Conservation (phyloP, 2,329 filamentous ascomycete genomes). For the Lecanicillium sp. region DNA sequence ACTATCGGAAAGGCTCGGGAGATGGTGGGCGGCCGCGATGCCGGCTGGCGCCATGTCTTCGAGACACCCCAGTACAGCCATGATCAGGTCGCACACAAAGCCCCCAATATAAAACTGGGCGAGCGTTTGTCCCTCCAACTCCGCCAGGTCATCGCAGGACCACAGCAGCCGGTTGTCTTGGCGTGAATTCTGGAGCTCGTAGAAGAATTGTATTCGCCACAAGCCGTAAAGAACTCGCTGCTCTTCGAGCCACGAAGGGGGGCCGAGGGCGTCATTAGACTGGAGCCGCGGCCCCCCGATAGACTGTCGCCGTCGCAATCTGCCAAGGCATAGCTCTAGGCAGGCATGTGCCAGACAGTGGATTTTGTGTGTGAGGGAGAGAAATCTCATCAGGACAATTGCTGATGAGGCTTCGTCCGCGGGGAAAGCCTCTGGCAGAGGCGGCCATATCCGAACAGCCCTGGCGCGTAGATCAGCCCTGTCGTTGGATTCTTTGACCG, state of each 20-base stretch:
- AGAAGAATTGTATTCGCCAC: background rate
- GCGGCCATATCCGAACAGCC: background rate
- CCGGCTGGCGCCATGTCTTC: background rate
- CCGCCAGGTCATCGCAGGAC: background rate
- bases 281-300: background rate
- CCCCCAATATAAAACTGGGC: background rate
- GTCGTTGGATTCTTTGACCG: background rate
- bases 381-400: background rate
- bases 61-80: background rate
- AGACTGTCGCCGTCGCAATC: background rate
- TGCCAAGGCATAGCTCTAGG: background rate
- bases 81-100: background rate
- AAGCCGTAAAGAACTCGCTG: background rate
- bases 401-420: background rate
- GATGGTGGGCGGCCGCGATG: too few relatives aligned
- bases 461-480: background rate
- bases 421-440: background rate
- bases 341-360: background rate
- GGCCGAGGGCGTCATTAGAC: background rate
- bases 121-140: background rate
- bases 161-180: background rate
- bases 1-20: too few relatives aligned
- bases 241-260: background rate
- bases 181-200: background rate
- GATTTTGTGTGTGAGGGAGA: background rate